Evolutionary conservation across 768 basidiomycete genomes (phyloP).

Genomic region (Suillus tomentosus): DNA sequence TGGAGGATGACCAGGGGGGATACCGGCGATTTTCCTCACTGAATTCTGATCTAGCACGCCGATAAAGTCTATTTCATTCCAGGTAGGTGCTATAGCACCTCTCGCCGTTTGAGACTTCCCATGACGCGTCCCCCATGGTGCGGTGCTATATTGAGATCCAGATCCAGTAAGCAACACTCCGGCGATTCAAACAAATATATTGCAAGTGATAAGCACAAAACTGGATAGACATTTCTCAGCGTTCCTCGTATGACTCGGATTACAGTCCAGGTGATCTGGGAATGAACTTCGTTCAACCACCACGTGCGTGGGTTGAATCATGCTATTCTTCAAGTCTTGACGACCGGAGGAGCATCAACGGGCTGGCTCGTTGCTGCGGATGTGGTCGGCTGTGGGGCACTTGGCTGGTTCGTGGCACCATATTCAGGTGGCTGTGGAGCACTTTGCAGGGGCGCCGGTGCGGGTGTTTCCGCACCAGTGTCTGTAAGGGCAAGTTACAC

Average conservation of each 20-base stretch:
- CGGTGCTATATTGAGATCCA: neutral
- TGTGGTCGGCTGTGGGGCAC: neutral
- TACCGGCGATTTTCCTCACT: neutral
- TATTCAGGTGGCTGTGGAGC: neutral
- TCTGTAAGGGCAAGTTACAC: constrained; percentile 18
- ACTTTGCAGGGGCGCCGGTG: constrained; percentile 15
- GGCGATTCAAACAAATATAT: neutral
- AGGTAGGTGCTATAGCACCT: constrained; percentile 2
- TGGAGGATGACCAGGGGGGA: constrained; percentile 56
- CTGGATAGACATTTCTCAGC: neutral
- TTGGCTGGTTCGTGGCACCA: constrained; percentile 6
- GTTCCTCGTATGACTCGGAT: neutral
- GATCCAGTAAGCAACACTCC: neutral
- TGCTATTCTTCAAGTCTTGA: neutral
- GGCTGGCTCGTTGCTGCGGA: neutral
- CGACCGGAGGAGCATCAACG: neutral
- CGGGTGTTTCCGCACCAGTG: constrained; percentile 27
- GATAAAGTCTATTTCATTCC: neutral
- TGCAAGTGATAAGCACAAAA: neutral
- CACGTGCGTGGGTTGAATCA: too few species aligned
- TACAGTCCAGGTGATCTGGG: neutral
- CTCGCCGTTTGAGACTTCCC: neutral
- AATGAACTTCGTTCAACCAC: neutral
- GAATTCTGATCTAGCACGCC: neutral
- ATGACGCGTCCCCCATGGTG: neutral